phyloP scores from a whole-genome alignment of 2,329 filamentous ascomycete species.

The Lachnellula subtilissima region DNA sequence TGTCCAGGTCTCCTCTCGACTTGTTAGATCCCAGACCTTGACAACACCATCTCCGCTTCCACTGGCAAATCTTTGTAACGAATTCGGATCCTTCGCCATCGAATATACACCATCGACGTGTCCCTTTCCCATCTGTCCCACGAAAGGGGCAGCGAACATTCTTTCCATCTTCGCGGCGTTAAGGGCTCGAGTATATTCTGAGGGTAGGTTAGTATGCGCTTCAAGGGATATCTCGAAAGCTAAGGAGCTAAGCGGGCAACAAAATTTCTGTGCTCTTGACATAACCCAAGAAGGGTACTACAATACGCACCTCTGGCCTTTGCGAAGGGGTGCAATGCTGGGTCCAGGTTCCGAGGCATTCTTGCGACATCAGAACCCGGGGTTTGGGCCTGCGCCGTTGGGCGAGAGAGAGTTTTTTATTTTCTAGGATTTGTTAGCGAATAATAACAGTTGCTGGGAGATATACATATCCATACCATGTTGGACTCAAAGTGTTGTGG shows the following conservation, averaged over 20 bases:
- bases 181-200: constrained; percentile 70
- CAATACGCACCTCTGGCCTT: constrained; percentile 52
- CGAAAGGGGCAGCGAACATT: constrained; percentile 82
- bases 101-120: constrained; percentile 89
- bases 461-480: constrained; percentile 24
- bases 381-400: constrained; percentile 59
- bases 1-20: constrained; percentile 69
- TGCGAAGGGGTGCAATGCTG: constrained; percentile 85
- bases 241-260: too few species aligned
- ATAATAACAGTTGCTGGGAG: neutral
- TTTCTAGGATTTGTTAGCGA: constrained; percentile 37
- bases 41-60: constrained; percentile 89
- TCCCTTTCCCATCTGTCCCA: constrained; percentile 80
- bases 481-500: constrained; percentile 19
- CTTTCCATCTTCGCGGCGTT: constrained; percentile 90
- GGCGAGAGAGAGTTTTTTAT: constrained; percentile 63
- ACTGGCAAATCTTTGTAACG: constrained; percentile 70
- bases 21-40: constrained; percentile 84
- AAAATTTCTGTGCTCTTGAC: too few species aligned
- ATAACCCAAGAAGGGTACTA: too few species aligned
- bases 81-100: constrained; percentile 74
- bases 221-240: too few species aligned
- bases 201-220: too few species aligned
- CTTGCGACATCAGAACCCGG: constrained; percentile 62
- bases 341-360: constrained; percentile 69